Percentiles rank a stretch among this genome's conserved stretches.
phyloP scores from a whole-genome alignment of 352 stramenopile genomes.

The Aphanomyces astaci region DNA sequence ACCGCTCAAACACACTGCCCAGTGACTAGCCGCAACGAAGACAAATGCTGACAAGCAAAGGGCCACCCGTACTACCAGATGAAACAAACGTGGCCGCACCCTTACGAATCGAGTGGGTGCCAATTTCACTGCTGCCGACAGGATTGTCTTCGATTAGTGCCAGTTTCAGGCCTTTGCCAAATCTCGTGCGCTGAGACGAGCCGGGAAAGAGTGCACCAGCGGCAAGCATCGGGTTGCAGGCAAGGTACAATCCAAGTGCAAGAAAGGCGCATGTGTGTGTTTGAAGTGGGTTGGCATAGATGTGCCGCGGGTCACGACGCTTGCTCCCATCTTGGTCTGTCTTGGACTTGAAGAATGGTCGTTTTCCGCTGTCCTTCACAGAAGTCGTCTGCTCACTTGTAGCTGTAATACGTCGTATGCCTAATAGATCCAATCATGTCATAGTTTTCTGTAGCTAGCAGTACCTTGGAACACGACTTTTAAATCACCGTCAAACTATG shows the following conservation, averaged over 20 bases:
- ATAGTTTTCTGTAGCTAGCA: no score
- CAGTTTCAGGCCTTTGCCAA: conserved; percentile 4
- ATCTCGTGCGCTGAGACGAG: neutral
- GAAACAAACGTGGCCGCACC: conserved; percentile 19
- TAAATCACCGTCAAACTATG: no score
- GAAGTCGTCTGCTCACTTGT: no score
- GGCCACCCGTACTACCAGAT: conserved; percentile 9
- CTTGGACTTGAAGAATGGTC: conserved; percentile 34
- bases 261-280: conserved; percentile 31
- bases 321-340: conserved; percentile 28
- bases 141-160: neutral
- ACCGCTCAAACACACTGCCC: conserved; percentile 9
- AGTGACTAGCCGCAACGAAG: conserved; percentile 10
- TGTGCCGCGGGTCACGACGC: conserved; percentile 28
- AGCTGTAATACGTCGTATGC: no score
- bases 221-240: neutral
- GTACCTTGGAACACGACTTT: no score
- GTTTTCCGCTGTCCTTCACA: no score
- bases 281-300: conserved; percentile 32
- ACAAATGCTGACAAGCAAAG: conserved; percentile 12
- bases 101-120: conserved; percentile 20
- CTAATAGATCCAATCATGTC: no score
- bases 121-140: neutral
- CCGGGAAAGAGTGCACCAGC: neutral
- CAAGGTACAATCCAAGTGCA: conserved; percentile 26